These are phyloP conservation scores for Apiospora koreana DNA, from an alignment of 2,329 filamentous ascomycete species.

Conservation along the genomic window DNA sequence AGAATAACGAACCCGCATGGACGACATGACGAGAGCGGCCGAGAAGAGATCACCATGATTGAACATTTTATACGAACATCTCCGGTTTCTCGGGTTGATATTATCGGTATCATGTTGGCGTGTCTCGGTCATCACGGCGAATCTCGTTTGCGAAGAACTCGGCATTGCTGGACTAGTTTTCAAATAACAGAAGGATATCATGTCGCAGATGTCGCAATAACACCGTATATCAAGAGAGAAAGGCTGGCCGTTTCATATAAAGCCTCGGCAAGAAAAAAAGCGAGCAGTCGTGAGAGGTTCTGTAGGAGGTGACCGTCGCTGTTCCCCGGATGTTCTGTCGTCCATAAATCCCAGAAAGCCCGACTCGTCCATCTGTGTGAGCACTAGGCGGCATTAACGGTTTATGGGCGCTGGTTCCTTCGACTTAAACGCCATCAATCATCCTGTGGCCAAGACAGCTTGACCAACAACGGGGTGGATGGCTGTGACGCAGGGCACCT, in stretches of 20 bases:
- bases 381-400: background rate
- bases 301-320: background rate
- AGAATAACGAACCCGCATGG: background rate
- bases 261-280: background rate
- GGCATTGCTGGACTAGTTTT: background rate
- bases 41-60: background rate
- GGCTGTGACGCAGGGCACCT: conserved; percentile 28
- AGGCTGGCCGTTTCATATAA: background rate
- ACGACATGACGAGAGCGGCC: background rate
- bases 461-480: background rate
- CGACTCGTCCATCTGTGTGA: background rate
- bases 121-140: background rate
- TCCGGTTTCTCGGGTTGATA: background rate
- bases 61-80: background rate
- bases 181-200: conserved; percentile 5
- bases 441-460: conserved; percentile 9
- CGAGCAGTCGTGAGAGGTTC: background rate
- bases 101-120: background rate
- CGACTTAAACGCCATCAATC: background rate
- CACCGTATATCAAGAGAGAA: background rate
- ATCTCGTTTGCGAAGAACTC: background rate
- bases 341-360: background rate
- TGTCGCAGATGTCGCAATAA: conserved; percentile 7
- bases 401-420: background rate
- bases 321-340: background rate